phyloP scores from a whole-genome alignment of 2,329 filamentous ascomycete species.

The Ilyonectria sp. region DNA sequence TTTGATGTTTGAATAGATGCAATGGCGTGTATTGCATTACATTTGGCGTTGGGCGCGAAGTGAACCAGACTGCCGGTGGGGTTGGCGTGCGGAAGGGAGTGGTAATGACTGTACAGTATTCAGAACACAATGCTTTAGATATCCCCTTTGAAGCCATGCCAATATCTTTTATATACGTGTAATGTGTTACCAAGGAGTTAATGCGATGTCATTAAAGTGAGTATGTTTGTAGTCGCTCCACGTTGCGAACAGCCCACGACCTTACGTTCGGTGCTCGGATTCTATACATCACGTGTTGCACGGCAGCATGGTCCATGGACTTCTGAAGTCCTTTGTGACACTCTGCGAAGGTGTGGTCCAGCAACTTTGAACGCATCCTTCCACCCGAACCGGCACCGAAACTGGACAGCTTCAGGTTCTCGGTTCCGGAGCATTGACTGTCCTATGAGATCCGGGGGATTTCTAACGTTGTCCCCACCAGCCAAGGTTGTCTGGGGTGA shows the following conservation, averaged over 20 bases:
- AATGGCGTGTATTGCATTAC: slow-evolving; percentile 23
- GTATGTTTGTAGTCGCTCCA: not conserved
- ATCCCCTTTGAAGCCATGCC: slow-evolving; percentile 10
- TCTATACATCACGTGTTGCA: not conserved
- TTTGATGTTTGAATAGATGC: slow-evolving; percentile 16
- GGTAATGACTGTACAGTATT: slow-evolving; percentile 26
- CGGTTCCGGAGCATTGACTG: slow-evolving; percentile 37
- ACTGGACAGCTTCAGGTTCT: not conserved
- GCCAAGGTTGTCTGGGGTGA: slow-evolving; percentile 14
- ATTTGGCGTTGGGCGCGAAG: slow-evolving; percentile 25
- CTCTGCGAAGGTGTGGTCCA: not conserved
- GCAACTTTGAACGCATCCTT: not conserved
- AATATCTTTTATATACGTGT: not conserved
- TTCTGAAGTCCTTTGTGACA: not conserved
- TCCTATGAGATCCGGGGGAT: slow-evolving; percentile 43
- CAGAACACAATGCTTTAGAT: slow-evolving; percentile 17
- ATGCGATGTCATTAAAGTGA: not conserved
- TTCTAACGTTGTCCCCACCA: slow-evolving; percentile 39
- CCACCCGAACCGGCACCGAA: not conserved
- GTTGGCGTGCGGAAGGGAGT: not conserved
- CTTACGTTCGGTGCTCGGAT: not conserved
- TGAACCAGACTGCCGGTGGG: slow-evolving; percentile 13
- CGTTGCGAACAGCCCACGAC: not conserved
- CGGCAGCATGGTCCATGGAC: not conserved
- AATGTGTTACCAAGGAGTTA: not conserved